Evolutionary conservation across 805 yeast genomes (phyloP).

Genomic region (Ogataea allantospora): DNA sequence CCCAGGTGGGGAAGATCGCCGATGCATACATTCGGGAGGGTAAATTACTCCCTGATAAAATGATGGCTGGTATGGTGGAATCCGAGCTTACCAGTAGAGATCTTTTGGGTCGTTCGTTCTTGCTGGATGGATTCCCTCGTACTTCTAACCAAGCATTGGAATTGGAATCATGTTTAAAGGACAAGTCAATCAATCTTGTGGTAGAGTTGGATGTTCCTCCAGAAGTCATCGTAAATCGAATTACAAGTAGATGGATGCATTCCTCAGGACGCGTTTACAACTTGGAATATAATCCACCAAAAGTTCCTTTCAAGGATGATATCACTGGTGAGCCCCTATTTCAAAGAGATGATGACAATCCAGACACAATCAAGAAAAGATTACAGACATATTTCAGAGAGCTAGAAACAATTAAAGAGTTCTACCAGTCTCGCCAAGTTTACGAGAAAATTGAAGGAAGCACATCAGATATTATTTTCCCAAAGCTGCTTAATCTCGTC

Average conservation of each 20-base stretch:
- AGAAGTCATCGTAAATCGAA: constrained; percentile 73
- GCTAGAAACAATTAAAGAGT: constrained; percentile 63
- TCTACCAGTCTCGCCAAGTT: constrained; percentile 50
- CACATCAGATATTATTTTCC: constrained; percentile 81
- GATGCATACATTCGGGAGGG: constrained; percentile 59
- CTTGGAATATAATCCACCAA: constrained; percentile 86
- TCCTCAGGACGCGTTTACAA: constrained; percentile 88
- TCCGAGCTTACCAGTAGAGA: constrained; percentile 41
- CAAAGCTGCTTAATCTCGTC: constrained; percentile 53
- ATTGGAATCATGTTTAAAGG: constrained; percentile 44
- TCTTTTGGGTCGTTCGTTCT: constrained; percentile 59
- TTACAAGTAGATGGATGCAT: constrained; percentile 85
- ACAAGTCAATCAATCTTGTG: constrained; percentile 60
- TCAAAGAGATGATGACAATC: constrained; percentile 82
- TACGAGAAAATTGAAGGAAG: constrained; percentile 64
- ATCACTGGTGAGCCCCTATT: constrained; percentile 82
- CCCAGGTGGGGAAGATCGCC: constrained; percentile 58
- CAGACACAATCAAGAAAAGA: constrained; percentile 66
- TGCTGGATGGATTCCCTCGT: constrained; percentile 92
- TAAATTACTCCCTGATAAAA: constrained; percentile 65
- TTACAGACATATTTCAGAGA: constrained; percentile 58
- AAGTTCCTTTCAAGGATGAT: constrained; percentile 76
- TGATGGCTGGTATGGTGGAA: constrained; percentile 60
- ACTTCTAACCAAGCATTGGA: constrained; percentile 68
- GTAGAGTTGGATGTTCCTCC: constrained; percentile 88